Percentiles rank a stretch among this genome's conserved stretches.
phyloP scores from a whole-genome alignment of 345 rosid genomes.

The Dimocarpus longan region DNA sequence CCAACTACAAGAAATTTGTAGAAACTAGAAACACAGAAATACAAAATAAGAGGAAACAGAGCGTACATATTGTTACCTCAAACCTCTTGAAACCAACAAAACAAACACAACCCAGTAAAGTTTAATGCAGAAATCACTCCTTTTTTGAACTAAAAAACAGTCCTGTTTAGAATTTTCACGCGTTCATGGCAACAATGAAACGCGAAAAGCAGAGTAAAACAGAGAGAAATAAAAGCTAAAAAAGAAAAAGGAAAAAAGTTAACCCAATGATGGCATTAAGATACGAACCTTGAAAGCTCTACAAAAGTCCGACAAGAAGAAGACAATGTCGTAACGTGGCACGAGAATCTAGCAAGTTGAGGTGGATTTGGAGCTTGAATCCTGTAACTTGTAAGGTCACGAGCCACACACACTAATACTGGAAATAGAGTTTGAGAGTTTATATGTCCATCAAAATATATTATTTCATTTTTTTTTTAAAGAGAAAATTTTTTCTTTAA shows the following conservation, averaged over 20 bases:
- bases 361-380: neutral
- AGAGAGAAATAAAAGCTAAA: neutral
- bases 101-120: neutral
- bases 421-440: neutral
- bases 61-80: neutral
- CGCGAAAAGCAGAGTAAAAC: neutral
- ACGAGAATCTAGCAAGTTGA: neutral
- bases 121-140: neutral
- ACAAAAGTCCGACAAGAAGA: neutral
- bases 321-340: no score
- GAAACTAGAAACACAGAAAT: neutral
- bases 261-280: neutral
- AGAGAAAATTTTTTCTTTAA: no score
- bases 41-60: neutral
- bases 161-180: neutral
- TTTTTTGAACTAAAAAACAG: neutral
- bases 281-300: slow-evolving; percentile 1
- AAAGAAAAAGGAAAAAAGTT: neutral
- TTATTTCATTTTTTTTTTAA: no score
- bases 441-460: no score
- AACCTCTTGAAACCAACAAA: neutral
- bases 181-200: neutral
- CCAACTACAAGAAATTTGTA: neutral
- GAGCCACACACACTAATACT: neutral
- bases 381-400: neutral